phyloP scores from a whole-genome alignment of 2,329 filamentous ascomycete genomes.

The Ascochyta koolunga region DNA sequence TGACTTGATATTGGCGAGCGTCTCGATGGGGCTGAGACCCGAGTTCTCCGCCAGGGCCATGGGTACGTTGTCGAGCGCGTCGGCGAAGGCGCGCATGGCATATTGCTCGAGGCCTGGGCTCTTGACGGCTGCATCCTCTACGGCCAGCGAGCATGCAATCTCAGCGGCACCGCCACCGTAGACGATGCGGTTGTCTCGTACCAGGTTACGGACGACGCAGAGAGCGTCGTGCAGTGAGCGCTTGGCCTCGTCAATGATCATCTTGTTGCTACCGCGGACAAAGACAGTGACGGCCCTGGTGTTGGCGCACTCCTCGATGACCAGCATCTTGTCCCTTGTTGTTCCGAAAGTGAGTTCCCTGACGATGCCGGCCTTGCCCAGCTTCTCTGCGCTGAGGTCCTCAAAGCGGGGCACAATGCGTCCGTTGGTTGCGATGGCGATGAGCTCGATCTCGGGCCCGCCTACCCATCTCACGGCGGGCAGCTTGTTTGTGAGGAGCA shows the following conservation, averaged over 20 bases:
- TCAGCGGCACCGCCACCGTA: conserved; percentile 97
- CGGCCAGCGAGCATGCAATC: conserved; percentile 94
- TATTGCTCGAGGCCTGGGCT: conserved; percentile 98
- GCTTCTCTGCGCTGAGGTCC: conserved; percentile 87
- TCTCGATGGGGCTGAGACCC: conserved; percentile 93
- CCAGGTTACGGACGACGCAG: conserved; percentile 95
- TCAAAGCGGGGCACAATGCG: conserved; percentile 97
- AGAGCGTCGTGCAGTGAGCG: conserved; percentile 96
- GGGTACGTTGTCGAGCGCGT: conserved; percentile 89
- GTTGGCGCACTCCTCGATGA: conserved; percentile 99
- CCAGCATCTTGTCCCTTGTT: conserved; percentile 98
- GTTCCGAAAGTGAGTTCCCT: conserved; percentile 97
- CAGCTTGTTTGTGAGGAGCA: conserved; percentile 93
- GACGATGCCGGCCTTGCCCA: conserved; percentile 87
- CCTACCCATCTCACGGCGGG: conserved; percentile 98
- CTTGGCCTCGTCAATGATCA: conserved; percentile 99
- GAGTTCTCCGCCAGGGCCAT: conserved; percentile 98
- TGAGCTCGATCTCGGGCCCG: conserved; percentile 96
- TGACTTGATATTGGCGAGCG: conserved; percentile 92
- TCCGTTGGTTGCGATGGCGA: conserved; percentile 97
- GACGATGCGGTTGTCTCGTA: conserved; percentile 94
- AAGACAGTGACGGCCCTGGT: conserved; percentile 95
- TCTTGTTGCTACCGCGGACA: conserved; percentile 98
- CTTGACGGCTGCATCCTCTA: conserved; percentile 93
- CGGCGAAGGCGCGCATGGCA: conserved; percentile 96